These are phyloP conservation scores for Chaetomium cochliodes DNA, from an alignment of 495 filamentous ascomycete genomes.

Conservation along the genomic window DNA sequence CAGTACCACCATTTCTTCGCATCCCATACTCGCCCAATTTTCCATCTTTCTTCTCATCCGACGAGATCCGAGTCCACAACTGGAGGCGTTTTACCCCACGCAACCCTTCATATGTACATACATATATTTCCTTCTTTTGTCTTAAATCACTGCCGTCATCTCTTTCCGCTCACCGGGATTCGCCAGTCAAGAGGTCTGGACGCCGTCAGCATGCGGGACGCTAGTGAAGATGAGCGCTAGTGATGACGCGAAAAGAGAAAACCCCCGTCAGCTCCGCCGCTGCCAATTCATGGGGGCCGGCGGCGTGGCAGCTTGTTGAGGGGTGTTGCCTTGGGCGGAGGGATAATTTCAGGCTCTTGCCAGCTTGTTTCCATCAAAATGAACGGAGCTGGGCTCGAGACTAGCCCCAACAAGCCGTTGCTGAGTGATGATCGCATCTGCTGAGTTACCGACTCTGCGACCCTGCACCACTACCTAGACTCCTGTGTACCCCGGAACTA, in stretches of 20 bases:
- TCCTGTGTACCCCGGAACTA: neutral
- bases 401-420: constrained; percentile 1
- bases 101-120: no score
- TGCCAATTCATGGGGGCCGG: neutral
- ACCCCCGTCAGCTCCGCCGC: neutral
- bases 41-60: no score
- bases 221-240: constrained; percentile 1
- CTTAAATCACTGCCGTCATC: neutral
- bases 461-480: no score
- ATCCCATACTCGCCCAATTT: no score
- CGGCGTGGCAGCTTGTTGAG: neutral
- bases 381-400: neutral
- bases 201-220: constrained; percentile 1
- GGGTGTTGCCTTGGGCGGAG: neutral
- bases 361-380: neutral
- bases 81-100: no score
- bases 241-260: neutral
- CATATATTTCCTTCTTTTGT: neutral
- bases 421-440: constrained; percentile 6
- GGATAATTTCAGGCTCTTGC: neutral
- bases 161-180: neutral
- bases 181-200: neutral
- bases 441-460: neutral
- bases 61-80: neutral
- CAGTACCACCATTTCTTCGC: neutral